Base-by-base conservation (phyloP, 129 eudicot genomes). In the Chrysanthemum makinoi region DNA sequence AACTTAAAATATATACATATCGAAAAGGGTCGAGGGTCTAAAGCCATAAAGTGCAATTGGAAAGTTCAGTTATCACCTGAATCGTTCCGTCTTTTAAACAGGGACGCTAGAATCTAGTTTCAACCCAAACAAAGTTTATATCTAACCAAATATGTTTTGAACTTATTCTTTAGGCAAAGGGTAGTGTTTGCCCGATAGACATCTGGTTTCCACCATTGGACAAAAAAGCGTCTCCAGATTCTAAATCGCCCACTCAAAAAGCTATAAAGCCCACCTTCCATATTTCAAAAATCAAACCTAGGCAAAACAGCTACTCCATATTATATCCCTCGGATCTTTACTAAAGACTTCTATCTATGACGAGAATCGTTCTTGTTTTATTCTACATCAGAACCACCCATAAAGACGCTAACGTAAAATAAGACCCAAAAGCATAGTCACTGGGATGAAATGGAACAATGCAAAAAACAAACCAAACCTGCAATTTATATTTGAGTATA, bases 401-500 rank as follows among this genome's bases (percentile, higher is more conserved):
- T 8, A 20, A 39, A 39, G 46, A 39, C 2, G 0, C 9, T 39
- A 6, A 39, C 10, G 46, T 39, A 39, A 39, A 39, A 39, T 39
- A 39, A 39, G 10, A 6, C 10, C 46, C 46, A 39, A 39, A 39
- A 39, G 10, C 46, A 39, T 39, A 8, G 9, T 39, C 10, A 6
- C 10, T 39, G 46, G 46, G 2, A 39, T 6, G 2, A 5, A 35
- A 35, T 6, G 46, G 46, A 39, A 30, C 35, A 30, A 30, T 30
- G 35, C n/a, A 22, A 58, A 67, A 46, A 46, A n/a, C 47, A 57
- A 33, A 66, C 44, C 51, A 56, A 66, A 68, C 61, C 80, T 76
- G 68, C 59, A 61, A 30, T 58, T 76, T 68, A 62, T 68, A 49
- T 48, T 61, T 69, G 69, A 48, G 80, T 70, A 76, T 68, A 76